These are phyloP conservation scores for Pythium coloratum DNA, from an alignment of 352 stramenopile species.

Conservation along the genomic window DNA sequence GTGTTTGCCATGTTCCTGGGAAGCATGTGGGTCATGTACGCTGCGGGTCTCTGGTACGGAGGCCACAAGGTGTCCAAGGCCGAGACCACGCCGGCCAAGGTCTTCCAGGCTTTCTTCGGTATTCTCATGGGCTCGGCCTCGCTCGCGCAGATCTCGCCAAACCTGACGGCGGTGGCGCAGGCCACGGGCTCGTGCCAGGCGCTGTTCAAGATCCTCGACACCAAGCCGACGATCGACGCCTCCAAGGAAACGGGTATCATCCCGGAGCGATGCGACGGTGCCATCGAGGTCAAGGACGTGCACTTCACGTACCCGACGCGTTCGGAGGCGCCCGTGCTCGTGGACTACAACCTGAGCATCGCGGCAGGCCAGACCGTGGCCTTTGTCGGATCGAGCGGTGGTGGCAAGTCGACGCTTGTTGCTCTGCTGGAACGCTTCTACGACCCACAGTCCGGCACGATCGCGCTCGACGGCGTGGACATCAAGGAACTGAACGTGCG, in stretches of 20 bases:
- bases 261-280: conserved; percentile 29
- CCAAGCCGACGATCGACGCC: conserved; percentile 45
- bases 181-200: conserved; percentile 41
- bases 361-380: conserved; percentile 1
- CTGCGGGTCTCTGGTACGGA: conserved; percentile 7
- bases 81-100: no score
- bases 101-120: no score
- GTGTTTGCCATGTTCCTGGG: conserved; percentile 31
- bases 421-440: conserved; percentile 85
- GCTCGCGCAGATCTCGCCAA: no score
- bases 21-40: conserved; percentile 54
- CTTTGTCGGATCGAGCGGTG: conserved; percentile 16
- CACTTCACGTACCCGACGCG: conserved; percentile 48
- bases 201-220: conserved; percentile 61
- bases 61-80: no score
- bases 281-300: conserved; percentile 36
- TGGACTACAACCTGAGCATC: conserved; percentile 61
- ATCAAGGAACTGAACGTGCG: conserved; percentile 64
- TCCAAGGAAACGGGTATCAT: conserved; percentile 27
- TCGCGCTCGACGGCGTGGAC: conserved; percentile 69
- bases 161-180: conserved; percentile 4
- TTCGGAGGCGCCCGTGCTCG: conserved; percentile 49
- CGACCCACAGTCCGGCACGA: conserved; percentile 49
- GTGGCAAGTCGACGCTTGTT: conserved; percentile 17
- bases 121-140: no score